Conservation (phyloP, 1,139 yeast species). For the Lodderomyces parapsilosis region DNA sequence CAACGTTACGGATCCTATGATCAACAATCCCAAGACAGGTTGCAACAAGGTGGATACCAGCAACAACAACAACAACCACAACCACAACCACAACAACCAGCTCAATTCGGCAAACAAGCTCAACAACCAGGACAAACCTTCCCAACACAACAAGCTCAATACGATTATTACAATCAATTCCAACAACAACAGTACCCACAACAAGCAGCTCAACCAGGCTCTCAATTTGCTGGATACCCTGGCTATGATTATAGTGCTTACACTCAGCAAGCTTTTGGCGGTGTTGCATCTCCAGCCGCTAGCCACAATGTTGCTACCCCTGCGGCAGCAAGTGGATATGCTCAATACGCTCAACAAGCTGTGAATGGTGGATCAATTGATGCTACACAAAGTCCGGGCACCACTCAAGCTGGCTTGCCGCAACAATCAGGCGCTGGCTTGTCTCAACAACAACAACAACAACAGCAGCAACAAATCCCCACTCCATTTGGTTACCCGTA, state of each 20-base stretch:
- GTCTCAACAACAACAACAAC: constrained; percentile 9
- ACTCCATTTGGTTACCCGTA: constrained; percentile 49
- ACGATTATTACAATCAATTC: constrained; percentile 26
- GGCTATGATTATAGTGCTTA: constrained; percentile 44
- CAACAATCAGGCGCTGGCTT: constrained; percentile 13
- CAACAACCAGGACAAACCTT: constrained; percentile 20
- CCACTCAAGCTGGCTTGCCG: constrained; percentile 25
- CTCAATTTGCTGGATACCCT: constrained; percentile 46
- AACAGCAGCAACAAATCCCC: constrained; percentile 17
- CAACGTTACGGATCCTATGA: constrained; percentile 14
- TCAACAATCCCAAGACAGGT: constrained; percentile 15
- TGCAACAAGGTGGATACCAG: constrained; percentile 13
- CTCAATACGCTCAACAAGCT: constrained; percentile 31
- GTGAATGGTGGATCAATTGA: constrained; percentile 20
- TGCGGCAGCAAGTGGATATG: constrained; percentile 18
- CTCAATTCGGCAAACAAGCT: constrained; percentile 14
- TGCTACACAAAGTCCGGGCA: constrained; percentile 26
- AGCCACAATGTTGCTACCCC: constrained; percentile 28
- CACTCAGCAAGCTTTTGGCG: constrained; percentile 33
- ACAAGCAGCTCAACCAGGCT: constrained; percentile 42
- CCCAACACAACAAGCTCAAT: constrained; percentile 19
- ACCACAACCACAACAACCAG: constrained; percentile 14
- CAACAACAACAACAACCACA: constrained; percentile 17
- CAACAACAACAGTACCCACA: constrained; percentile 46
- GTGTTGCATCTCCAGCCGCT: constrained; percentile 36